These are phyloP conservation scores for Pistacia vera DNA, from an alignment of 345 rosid genomes.

Conservation along the genomic window DNA sequence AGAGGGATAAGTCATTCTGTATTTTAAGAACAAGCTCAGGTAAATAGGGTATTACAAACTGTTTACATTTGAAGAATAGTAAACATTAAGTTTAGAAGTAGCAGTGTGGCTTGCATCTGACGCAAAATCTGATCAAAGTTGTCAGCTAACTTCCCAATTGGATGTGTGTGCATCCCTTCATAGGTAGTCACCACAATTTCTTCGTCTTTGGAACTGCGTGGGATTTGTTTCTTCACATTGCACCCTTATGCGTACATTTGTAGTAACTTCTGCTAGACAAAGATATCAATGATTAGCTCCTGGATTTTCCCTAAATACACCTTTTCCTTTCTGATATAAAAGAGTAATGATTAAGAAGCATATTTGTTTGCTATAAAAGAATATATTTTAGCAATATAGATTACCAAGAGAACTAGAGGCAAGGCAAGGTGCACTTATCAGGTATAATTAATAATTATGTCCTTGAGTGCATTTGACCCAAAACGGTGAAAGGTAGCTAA, in stretches of 20 bases:
- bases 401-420: too few relatives aligned
- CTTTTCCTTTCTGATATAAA: too few relatives aligned
- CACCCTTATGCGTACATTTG: constrained; percentile 48
- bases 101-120: constrained; percentile 23
- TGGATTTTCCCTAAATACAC: background rate
- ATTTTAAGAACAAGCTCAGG: too few relatives aligned
- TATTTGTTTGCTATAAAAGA: background rate
- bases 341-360: background rate
- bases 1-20: too few relatives aligned
- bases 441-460: too few relatives aligned
- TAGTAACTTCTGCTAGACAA: constrained; percentile 44
- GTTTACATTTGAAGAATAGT: too few relatives aligned
- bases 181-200: constrained; percentile 50
- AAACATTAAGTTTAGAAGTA: background rate
- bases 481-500: too few relatives aligned
- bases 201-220: constrained; percentile 42
- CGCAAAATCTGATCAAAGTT: constrained; percentile 37
- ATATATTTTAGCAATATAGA: too few relatives aligned
- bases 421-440: too few relatives aligned
- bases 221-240: constrained; percentile 57
- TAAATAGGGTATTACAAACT: too few relatives aligned
- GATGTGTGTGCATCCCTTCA: constrained; percentile 48
- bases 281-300: background rate
- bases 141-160: constrained; percentile 28
- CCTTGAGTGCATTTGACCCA: too few relatives aligned